Percentiles rank a stretch among this genome's conserved stretches.
phyloP scores from a whole-genome alignment of 2,329 filamentous ascomycete genomes.

The Stachybotrys elegans region DNA sequence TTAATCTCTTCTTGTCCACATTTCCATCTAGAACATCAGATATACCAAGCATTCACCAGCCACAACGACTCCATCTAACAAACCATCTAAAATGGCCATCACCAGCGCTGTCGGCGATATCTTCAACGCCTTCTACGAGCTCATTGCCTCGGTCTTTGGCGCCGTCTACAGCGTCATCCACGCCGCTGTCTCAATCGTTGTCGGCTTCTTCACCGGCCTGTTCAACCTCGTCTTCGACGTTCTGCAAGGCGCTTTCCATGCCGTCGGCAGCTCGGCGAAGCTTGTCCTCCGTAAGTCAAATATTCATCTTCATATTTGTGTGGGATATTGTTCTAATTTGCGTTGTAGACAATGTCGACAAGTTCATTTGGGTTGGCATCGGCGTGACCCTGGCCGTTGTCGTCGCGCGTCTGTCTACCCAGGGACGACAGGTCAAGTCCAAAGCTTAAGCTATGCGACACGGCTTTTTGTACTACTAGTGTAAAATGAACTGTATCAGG shows the following conservation, averaged over 20 bases:
- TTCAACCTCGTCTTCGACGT: constrained; percentile 30
- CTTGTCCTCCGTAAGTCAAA: constrained; percentile 30
- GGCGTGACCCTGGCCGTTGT: constrained; percentile 26
- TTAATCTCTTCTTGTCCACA: too few species aligned
- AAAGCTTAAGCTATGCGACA: not conserved
- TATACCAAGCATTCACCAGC: not conserved
- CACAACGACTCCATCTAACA: not conserved
- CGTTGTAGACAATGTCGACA: constrained; percentile 30
- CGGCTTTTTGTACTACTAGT: not conserved
- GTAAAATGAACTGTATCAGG: too few species aligned
- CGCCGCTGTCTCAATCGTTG: constrained; percentile 24
- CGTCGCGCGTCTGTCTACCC: constrained; percentile 27
- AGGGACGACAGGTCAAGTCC: constrained; percentile 12
- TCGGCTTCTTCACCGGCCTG: constrained; percentile 31
- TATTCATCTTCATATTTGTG: not conserved
- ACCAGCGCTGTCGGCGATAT: constrained; percentile 30
- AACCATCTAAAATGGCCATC: constrained; percentile 24
- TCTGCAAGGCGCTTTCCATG: constrained; percentile 27
- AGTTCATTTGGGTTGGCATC: constrained; percentile 27
- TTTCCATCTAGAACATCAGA: not conserved
- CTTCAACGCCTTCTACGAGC: constrained; percentile 36
- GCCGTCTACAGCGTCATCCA: constrained; percentile 28
- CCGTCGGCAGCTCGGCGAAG: constrained; percentile 32
- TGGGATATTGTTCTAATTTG: constrained; percentile 1
- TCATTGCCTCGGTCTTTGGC: constrained; percentile 30